phyloP scores from a whole-genome alignment of 306 rosid genomes.

The Boehmeria nivea region DNA sequence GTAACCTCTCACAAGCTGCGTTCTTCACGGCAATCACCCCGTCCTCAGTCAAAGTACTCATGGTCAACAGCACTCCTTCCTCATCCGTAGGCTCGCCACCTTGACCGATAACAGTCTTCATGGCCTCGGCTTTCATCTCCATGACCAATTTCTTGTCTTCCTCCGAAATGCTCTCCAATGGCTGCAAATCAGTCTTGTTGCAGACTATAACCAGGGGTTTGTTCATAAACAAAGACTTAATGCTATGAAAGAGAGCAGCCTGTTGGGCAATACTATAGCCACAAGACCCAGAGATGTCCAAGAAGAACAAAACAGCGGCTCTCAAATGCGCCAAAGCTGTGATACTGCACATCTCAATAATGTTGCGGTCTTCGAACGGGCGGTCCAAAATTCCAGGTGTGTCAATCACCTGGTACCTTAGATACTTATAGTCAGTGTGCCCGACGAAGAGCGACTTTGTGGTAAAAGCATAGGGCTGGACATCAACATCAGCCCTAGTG shows the following conservation, averaged over 20 bases:
- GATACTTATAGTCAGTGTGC: constrained; percentile 78
- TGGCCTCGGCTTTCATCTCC: constrained; percentile 80
- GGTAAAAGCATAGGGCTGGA: constrained; percentile 90
- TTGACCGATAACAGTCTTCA: constrained; percentile 68
- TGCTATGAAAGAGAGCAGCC: constrained; percentile 80
- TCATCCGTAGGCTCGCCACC: constrained; percentile 65
- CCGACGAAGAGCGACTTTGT: constrained; percentile 87
- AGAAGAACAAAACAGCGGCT: constrained; percentile 82
- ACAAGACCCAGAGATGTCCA: constrained; percentile 86
- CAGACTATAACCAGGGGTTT: constrained; percentile 39
- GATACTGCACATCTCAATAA: constrained; percentile 92
- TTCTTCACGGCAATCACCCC: constrained; percentile 82
- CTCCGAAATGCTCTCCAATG: constrained; percentile 65
- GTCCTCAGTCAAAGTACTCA: constrained; percentile 83
- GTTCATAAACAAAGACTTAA: constrained; percentile 44
- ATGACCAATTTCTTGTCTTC: constrained; percentile 69
- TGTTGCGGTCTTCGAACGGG: constrained; percentile 84
- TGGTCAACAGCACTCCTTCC: constrained; percentile 57
- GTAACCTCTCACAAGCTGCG: constrained; percentile 73
- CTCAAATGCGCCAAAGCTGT: constrained; percentile 88
- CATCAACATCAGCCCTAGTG: constrained; percentile 87
- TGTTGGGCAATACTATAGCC: constrained; percentile 82
- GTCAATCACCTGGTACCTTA: constrained; percentile 87
- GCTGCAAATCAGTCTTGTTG: constrained; percentile 83
- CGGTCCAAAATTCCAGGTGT: constrained; percentile 90